Conservation (phyloP, 2,329 filamentous ascomycete species). For the Fusarium redolens region DNA sequence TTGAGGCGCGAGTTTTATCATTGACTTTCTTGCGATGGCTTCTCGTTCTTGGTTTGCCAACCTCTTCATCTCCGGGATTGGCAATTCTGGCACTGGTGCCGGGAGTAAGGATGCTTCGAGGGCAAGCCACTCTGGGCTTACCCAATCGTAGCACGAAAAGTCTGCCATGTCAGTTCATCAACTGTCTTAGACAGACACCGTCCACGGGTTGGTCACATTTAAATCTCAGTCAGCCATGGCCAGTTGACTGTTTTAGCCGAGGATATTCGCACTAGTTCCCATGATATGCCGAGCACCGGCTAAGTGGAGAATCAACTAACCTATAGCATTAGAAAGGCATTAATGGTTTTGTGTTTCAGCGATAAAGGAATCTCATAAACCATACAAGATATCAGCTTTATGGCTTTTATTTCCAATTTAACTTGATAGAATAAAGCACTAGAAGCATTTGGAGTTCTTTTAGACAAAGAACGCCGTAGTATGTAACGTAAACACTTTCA, state of each 20-base stretch:
- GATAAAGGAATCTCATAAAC: too few species aligned
- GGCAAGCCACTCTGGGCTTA: background rate
- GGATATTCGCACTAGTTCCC: background rate
- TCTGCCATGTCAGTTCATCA: background rate
- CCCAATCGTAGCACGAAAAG: background rate
- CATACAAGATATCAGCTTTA: too few species aligned
- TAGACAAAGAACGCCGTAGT: too few species aligned
- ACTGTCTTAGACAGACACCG: too few species aligned
- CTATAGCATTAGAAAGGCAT: too few species aligned
- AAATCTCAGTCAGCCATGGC: background rate
- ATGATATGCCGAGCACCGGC: background rate
- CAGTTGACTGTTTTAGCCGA: background rate
- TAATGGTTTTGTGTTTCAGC: too few species aligned
- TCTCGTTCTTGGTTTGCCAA: constrained; percentile 3
- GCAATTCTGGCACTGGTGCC: background rate
- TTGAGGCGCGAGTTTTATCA: background rate
- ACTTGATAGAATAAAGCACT: too few species aligned
- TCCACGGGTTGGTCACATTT: background rate
- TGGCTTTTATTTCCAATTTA: too few species aligned
- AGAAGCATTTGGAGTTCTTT: too few species aligned
- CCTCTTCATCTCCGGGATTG: background rate
- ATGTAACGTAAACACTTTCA: too few species aligned
- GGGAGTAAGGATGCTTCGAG: background rate
- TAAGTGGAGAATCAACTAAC: background rate
- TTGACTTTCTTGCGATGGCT: background rate